Conservation (phyloP, 1,139 yeast species). For the Zygoascus sp. region DNA sequence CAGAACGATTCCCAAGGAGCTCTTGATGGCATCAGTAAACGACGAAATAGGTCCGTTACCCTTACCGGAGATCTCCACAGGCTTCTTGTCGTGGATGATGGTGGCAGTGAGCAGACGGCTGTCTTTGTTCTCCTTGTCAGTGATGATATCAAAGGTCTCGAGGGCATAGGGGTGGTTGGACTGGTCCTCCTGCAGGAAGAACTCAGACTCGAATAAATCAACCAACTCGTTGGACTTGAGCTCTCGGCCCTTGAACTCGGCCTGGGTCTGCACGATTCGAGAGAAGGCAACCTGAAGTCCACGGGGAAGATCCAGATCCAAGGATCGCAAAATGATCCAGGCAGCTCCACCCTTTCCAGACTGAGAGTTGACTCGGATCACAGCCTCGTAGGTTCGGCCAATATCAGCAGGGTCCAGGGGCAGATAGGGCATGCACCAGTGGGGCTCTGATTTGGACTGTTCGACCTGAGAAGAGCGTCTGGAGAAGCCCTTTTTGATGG, state of each 20-base stretch:
- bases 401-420: slow-evolving; percentile 96
- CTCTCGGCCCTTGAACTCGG: slow-evolving; percentile 84
- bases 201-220: slow-evolving; percentile 65
- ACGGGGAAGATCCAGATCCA: slow-evolving; percentile 91
- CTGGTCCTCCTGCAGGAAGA: slow-evolving; percentile 49
- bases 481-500: slow-evolving; percentile 91
- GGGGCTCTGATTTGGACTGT: slow-evolving; percentile 25
- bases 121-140: slow-evolving; percentile 29
- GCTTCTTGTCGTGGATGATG: slow-evolving; percentile 45
- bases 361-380: slow-evolving; percentile 95
- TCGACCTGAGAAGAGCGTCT: slow-evolving; percentile 48
- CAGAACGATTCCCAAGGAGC: slow-evolving; percentile 51
- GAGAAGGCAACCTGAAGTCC: slow-evolving; percentile 88
- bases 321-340: slow-evolving; percentile 84
- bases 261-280: slow-evolving; percentile 70
- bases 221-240: slow-evolving; percentile 73
- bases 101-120: slow-evolving; percentile 49
- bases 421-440: slow-evolving; percentile 88
- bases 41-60: slow-evolving; percentile 98
- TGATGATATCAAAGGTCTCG: slow-evolving; percentile 31
- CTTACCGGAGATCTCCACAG: slow-evolving; percentile 52
- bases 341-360: slow-evolving; percentile 99
- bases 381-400: slow-evolving; percentile 96
- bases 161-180: slow-evolving; percentile 28
- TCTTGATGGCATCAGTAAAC: slow-evolving; percentile 69